Percentiles rank a stretch among this genome's conserved stretches.
Conservation (phyloP, 2,329 filamentous ascomycete genomes). For the Fusarium marasasianum region DNA sequence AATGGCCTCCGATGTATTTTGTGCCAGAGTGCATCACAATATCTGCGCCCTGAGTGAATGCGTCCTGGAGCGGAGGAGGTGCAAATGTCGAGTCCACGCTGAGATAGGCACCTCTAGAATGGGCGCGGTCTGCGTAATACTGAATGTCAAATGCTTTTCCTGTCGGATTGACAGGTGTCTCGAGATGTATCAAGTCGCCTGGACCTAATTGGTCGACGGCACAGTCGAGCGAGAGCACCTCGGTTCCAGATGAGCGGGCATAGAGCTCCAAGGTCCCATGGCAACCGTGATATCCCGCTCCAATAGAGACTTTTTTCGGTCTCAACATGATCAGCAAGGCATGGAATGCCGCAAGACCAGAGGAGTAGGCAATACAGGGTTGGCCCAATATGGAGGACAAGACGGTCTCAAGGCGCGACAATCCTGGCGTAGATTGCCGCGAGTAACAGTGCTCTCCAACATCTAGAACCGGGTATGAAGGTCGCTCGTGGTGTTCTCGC, state of each 20-base stretch:
- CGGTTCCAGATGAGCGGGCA: constrained; percentile 76
- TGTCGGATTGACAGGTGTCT: constrained; percentile 92
- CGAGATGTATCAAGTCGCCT: constrained; percentile 88
- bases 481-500: background rate
- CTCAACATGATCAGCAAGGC: constrained; percentile 85
- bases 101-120: constrained; percentile 75
- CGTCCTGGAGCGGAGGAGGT: constrained; percentile 87
- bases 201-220: constrained; percentile 70
- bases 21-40: constrained; percentile 91
- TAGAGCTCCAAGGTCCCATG: constrained; percentile 83
- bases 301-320: constrained; percentile 83
- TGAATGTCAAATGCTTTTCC: constrained; percentile 81
- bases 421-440: constrained; percentile 79
- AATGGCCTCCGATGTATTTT: constrained; percentile 96
- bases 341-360: constrained; percentile 87
- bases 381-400: constrained; percentile 78
- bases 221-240: constrained; percentile 76
- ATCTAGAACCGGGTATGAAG: background rate
- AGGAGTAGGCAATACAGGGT: constrained; percentile 79
- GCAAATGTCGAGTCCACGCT: constrained; percentile 92
- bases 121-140: constrained; percentile 76
- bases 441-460: constrained; percentile 76
- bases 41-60: constrained; percentile 83
- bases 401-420: constrained; percentile 83
- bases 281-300: constrained; percentile 90